Percentiles rank a stretch among this genome's conserved stretches.
Evolutionary conservation across 257 asterid genomes (phyloP).

Genomic region (Solanum chilense): DNA sequence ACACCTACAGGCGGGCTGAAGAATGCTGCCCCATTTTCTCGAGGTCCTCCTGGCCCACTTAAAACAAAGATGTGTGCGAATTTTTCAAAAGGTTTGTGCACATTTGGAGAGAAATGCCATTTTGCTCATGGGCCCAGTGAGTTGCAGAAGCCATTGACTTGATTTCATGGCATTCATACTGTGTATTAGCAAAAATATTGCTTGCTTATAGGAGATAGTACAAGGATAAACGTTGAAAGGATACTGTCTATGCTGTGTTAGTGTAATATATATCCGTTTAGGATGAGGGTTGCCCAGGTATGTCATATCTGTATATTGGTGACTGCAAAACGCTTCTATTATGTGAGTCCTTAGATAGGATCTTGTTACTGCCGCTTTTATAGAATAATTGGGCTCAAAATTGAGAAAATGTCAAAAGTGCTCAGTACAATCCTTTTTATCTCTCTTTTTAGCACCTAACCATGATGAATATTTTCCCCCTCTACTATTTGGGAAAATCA

Average conservation of each 20-base stretch:
- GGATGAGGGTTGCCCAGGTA: background rate
- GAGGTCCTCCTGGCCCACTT: slow-evolving; percentile 31
- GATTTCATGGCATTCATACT: background rate
- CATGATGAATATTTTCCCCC: background rate
- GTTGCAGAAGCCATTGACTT: slow-evolving; percentile 43
- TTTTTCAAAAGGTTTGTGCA: slow-evolving; percentile 70
- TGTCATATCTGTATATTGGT: background rate
- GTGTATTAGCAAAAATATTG: background rate
- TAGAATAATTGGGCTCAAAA: background rate
- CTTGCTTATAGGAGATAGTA: background rate
- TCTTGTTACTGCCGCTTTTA: background rate
- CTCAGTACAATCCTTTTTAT: background rate
- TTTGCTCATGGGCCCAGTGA: slow-evolving; percentile 88
- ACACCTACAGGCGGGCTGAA: slow-evolving; percentile 15
- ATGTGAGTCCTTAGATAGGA: background rate
- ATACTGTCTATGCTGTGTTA: background rate
- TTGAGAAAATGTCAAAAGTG: background rate
- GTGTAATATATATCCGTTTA: background rate
- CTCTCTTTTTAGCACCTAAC: background rate
- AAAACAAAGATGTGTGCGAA: slow-evolving; percentile 79
- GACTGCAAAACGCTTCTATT: background rate
- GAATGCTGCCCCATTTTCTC: slow-evolving; percentile 11
- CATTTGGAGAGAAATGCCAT: slow-evolving; percentile 86
- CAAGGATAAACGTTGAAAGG: background rate
- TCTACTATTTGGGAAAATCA: background rate